These are phyloP conservation scores for Rhizopus delemar DNA, from an alignment of 371 early-diverging fungal species.

Conservation along the genomic window DNA sequence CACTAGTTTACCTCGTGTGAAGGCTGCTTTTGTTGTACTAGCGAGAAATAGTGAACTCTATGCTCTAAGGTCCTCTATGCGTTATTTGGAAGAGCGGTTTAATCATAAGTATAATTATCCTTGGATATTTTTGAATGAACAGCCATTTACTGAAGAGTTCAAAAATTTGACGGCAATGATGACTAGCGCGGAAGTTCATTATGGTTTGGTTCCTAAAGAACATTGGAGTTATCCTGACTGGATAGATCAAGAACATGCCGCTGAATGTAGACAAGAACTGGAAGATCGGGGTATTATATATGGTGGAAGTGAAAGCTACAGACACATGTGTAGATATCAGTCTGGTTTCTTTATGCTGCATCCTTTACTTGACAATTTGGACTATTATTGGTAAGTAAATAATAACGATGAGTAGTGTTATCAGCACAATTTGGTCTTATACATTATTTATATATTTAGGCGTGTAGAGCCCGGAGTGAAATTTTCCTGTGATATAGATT, in stretches of 20 bases:
- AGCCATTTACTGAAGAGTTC: conserved; percentile 81
- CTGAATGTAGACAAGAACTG: conserved; percentile 57
- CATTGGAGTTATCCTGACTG: conserved; percentile 85
- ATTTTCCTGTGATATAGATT: conserved; percentile 83
- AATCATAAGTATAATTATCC: conserved; percentile 84
- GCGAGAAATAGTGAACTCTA: conserved; percentile 78
- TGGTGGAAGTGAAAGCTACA: conserved; percentile 83
- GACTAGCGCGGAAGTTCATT: conserved; percentile 55
- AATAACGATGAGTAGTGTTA: neutral
- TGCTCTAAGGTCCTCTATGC: conserved; percentile 66
- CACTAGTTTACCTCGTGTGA: conserved; percentile 23
- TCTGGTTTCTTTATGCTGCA: conserved; percentile 91
- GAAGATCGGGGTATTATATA: conserved; percentile 70
- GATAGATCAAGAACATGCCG: conserved; percentile 74
- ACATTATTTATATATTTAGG: conserved; percentile 47
- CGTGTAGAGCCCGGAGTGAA: conserved; percentile 90
- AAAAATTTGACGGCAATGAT: conserved; percentile 52
- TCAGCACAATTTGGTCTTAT: conserved; percentile 46
- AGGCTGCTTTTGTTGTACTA: conserved; percentile 67
- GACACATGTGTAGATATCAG: conserved; percentile 90
- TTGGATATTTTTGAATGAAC: conserved; percentile 86
- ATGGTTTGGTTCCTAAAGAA: conserved; percentile 52
- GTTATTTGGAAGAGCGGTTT: conserved; percentile 80
- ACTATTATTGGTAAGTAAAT: conserved; percentile 86
- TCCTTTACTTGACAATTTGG: conserved; percentile 70